Evolutionary conservation across 352 stramenopile species (phyloP).

Genomic region (Pythium periplocum): DNA sequence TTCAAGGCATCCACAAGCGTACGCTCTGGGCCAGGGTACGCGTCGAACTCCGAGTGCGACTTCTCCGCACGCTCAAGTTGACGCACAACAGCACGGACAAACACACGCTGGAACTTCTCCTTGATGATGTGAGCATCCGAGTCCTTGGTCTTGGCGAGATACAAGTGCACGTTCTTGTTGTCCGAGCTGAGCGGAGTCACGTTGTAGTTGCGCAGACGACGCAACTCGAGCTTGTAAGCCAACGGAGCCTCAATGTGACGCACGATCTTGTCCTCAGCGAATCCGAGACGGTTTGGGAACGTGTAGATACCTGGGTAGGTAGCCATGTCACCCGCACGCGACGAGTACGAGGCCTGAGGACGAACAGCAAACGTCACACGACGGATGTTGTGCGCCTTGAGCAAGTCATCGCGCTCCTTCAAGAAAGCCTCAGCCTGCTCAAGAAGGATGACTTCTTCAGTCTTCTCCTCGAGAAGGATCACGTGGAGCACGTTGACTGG

Average conservation of each 20-base stretch:
- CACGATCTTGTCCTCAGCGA: conserved; percentile 97
- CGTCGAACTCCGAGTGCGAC: conserved; percentile 85
- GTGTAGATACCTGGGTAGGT: conserved; percentile 89
- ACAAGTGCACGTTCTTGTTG: conserved; percentile 98
- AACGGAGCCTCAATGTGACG: conserved; percentile 97
- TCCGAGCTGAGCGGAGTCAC: conserved; percentile 90
- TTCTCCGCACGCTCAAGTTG: conserved; percentile 78
- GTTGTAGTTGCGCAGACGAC: conserved; percentile 96
- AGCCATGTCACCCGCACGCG: conserved; percentile 47
- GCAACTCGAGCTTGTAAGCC: conserved; percentile 98
- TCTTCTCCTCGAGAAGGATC: conserved; percentile 66
- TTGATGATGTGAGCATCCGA: conserved; percentile 72
- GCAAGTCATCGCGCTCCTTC: conserved; percentile 44
- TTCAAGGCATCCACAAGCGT: conserved; percentile 98
- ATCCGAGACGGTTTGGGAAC: conserved; percentile 84
- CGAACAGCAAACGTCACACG: conserved; percentile 86
- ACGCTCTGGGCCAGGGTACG: conserved; percentile 91
- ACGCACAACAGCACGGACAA: conserved; percentile 94
- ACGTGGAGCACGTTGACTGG: conserved; percentile 85
- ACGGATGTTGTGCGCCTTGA: conserved; percentile 77
- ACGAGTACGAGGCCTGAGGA: conserved; percentile 35
- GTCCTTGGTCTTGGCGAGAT: conserved; percentile 93
- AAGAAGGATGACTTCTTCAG: conserved; percentile 49
- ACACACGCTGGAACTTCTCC: conserved; percentile 92
- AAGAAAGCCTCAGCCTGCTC: conserved; percentile 57